phyloP scores from a whole-genome alignment of 148 eudicot species.

The Cornus controversa region DNA sequence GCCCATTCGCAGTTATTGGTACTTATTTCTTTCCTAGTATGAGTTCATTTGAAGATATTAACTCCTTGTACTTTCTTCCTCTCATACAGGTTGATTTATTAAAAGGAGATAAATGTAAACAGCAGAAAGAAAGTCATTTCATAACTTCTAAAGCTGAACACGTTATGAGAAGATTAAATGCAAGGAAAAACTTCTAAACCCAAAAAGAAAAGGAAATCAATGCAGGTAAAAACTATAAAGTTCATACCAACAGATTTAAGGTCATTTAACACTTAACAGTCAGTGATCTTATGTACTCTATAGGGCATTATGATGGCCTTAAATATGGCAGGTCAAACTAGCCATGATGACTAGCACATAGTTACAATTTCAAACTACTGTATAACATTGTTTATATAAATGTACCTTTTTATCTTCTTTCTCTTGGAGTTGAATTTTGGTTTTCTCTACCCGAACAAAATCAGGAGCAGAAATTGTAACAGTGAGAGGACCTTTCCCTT shows the following conservation, averaged over 20 bases:
- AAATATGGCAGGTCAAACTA: neutral
- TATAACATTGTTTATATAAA: neutral
- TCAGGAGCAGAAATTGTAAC: conserved; percentile 61
- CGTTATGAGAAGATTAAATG: neutral
- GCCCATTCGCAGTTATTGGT: too few relatives aligned
- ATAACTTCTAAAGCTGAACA: neutral
- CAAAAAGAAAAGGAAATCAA: neutral
- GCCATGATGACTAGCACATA: neutral
- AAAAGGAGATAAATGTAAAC: too few relatives aligned
- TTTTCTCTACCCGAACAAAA: conserved; percentile 63
- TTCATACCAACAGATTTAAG: neutral
- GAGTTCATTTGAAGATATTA: neutral
- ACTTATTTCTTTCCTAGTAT: too few relatives aligned
- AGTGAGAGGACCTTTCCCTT: conserved; percentile 47
- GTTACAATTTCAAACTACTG: conserved; percentile 3
- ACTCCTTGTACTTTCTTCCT: neutral
- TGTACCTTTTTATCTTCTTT: conserved; percentile 65
- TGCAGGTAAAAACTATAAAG: neutral
- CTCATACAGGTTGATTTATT: neutral
- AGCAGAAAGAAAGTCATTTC: neutral
- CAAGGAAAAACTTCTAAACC: too few relatives aligned
- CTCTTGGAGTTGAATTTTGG: conserved; percentile 47
- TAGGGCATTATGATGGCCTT: too few relatives aligned
- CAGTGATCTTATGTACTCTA: neutral
- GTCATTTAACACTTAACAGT: neutral